Percentiles rank a stretch among this genome's conserved stretches.
Conservation (phyloP, 2,329 filamentous ascomycete genomes). For the Elsinoe fawcettii region DNA sequence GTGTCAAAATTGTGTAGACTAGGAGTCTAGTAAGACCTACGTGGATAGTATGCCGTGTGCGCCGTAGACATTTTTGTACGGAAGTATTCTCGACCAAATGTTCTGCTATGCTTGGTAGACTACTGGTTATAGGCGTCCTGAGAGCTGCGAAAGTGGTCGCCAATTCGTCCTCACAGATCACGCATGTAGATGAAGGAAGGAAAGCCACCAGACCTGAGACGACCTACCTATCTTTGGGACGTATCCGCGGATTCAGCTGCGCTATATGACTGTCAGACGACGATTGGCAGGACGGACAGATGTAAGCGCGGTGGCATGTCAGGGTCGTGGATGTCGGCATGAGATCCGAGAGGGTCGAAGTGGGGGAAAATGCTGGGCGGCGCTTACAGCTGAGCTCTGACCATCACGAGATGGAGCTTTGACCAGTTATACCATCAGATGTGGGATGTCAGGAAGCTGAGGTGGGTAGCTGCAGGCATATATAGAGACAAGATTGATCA, state of each 20-base stretch:
- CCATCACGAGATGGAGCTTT: neutral
- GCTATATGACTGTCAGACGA: neutral
- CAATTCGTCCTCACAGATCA: neutral
- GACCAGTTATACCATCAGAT: neutral
- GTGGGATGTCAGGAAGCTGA: too few species aligned
- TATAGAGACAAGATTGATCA: too few species aligned
- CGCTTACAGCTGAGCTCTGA: conserved; percentile 11
- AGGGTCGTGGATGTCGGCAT: neutral
- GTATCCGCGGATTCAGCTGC: conserved; percentile 3
- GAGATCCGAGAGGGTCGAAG: conserved; percentile 3
- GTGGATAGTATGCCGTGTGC: conserved; percentile 7
- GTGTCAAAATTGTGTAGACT: neutral
- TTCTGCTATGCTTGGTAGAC: neutral
- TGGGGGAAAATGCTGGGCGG: conserved; percentile 2
- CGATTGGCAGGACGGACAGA: neutral
- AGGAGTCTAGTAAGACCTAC: neutral
- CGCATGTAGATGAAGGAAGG: neutral
- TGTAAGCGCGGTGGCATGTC: neutral
- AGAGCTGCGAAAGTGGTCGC: neutral
- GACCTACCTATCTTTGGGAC: conserved; percentile 1
- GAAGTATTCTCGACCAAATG: neutral
- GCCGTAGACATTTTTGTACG: neutral
- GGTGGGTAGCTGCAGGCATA: too few species aligned
- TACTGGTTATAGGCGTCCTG: neutral
- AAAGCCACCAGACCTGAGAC: neutral